These are phyloP conservation scores for Neofusicoccum cordaticola DNA, from an alignment of 2,329 filamentous ascomycete genomes.

Conservation along the genomic window DNA sequence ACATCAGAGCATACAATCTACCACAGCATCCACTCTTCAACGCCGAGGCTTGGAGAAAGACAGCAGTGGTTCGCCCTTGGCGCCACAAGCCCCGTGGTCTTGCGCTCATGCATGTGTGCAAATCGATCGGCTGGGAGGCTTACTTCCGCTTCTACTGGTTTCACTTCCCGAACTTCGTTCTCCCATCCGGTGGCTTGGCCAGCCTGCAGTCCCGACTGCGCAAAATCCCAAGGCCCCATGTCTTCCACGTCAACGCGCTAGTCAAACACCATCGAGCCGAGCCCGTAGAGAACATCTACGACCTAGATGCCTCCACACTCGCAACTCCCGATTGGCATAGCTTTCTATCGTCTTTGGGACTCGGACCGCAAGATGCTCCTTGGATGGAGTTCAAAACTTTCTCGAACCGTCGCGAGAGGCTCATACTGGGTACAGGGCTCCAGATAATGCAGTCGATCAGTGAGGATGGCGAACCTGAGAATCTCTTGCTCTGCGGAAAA, in stretches of 20 bases:
- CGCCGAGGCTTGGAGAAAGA: background rate
- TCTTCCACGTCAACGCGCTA: background rate
- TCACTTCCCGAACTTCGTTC: background rate
- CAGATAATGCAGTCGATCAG: background rate
- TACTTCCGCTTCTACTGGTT: conserved; percentile 7
- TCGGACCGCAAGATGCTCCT: background rate
- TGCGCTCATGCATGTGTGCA: background rate
- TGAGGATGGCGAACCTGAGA: background rate
- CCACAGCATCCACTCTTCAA: background rate
- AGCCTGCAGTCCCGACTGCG: background rate
- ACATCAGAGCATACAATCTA: background rate
- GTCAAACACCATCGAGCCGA: background rate
- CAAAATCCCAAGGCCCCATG: background rate
- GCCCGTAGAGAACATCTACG: background rate
- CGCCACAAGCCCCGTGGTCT: background rate
- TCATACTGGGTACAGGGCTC: background rate
- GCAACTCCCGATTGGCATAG: no score
- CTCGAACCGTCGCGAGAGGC: background rate
- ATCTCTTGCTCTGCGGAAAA: background rate
- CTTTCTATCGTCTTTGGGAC: background rate
- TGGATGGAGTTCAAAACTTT: background rate
- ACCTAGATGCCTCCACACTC: background rate
- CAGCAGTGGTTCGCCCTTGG: background rate
- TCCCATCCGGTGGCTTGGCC: background rate
- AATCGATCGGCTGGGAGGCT: background rate